Percentiles rank a stretch among this genome's conserved stretches.
phyloP scores from a whole-genome alignment of 495 filamentous ascomycete genomes.

The Aspergillus carlsbadensis region DNA sequence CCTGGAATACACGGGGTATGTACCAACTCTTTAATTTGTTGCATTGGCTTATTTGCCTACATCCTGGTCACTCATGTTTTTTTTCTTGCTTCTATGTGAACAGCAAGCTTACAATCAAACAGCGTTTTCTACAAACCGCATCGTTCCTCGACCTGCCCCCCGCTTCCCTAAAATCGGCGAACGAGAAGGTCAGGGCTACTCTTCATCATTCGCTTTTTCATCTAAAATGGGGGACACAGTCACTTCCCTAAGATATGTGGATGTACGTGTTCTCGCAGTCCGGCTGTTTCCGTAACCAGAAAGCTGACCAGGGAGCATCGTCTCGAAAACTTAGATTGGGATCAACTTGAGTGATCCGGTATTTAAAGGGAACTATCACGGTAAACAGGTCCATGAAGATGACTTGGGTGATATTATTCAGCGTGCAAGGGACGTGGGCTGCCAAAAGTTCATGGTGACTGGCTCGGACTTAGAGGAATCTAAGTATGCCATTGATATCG shows the following conservation, averaged over 20 bases:
- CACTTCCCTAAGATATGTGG: conserved; percentile 43
- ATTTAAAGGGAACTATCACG: conserved; percentile 81
- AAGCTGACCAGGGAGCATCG: conserved; percentile 16
- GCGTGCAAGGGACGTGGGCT: conserved; percentile 73
- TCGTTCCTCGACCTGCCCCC: neutral
- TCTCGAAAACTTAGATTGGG: conserved; percentile 57
- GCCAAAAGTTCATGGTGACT: conserved; percentile 86
- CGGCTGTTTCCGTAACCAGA: neutral
- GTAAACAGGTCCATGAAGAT: conserved; percentile 73
- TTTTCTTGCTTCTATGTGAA: neutral
- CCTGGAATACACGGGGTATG: conserved; percentile 16
- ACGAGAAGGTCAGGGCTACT: conserved; percentile 9
- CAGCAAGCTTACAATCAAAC: conserved; percentile 5
- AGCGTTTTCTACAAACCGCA: conserved; percentile 13
- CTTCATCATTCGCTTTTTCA: neutral
- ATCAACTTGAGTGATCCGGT: conserved; percentile 93
- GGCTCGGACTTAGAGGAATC: conserved; percentile 85
- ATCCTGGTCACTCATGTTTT: too few relatives aligned
- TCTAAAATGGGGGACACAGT: conserved; percentile 35
- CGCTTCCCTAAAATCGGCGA: neutral
- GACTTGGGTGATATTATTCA: conserved; percentile 76
- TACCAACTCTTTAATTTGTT: neutral
- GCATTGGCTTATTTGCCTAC: too few relatives aligned
- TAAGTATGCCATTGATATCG: conserved; percentile 68
- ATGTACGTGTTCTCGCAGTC: conserved; percentile 28